Conservation (phyloP, 345 rosid genomes). For the Luvunga scandens region DNA sequence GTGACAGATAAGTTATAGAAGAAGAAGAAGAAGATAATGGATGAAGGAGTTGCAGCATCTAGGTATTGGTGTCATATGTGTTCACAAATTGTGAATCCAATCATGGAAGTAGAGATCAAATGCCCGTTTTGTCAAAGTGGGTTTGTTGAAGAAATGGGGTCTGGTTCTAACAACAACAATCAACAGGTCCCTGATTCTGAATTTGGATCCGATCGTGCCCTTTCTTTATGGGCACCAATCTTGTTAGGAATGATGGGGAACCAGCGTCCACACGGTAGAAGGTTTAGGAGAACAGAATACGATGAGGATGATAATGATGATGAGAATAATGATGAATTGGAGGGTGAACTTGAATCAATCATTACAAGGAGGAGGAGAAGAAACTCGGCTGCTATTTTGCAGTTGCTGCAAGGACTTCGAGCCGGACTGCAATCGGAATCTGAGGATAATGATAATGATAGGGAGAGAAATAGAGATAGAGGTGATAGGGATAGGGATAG, state of each 20-base stretch:
- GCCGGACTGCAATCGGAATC: slow-evolving; percentile 68
- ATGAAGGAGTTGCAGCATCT: slow-evolving; percentile 39
- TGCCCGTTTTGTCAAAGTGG: slow-evolving; percentile 78
- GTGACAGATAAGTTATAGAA: slow-evolving; percentile 20
- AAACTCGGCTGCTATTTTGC: slow-evolving; percentile 67
- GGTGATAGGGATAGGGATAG: slow-evolving; percentile 31
- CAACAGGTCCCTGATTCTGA: slow-evolving; percentile 45
- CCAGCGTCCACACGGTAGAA: slow-evolving; percentile 43
- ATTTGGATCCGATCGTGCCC: slow-evolving; percentile 67
- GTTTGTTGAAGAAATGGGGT: slow-evolving; percentile 49
- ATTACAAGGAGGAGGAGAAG: slow-evolving; percentile 52
- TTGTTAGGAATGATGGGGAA: slow-evolving; percentile 84
- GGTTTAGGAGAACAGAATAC: slow-evolving; percentile 50
- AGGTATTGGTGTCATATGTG: slow-evolving; percentile 74
- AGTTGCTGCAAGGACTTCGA: slow-evolving; percentile 76
- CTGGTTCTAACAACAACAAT: slow-evolving; percentile 15
- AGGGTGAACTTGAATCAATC: slow-evolving; percentile 63
- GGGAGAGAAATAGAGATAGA: slow-evolving; percentile 31
- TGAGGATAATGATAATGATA: slow-evolving; percentile 42
- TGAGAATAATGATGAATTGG: slow-evolving; percentile 46
- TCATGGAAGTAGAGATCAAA: slow-evolving; percentile 69
- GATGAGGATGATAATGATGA: slow-evolving; percentile 52
- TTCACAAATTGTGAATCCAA: slow-evolving; percentile 62
- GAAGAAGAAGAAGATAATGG: slow-evolving; percentile 27
- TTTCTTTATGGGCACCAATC: slow-evolving; percentile 83